These are phyloP conservation scores for Elsinoe arachidis DNA, from an alignment of 2,329 filamentous ascomycete species.

Conservation along the genomic window DNA sequence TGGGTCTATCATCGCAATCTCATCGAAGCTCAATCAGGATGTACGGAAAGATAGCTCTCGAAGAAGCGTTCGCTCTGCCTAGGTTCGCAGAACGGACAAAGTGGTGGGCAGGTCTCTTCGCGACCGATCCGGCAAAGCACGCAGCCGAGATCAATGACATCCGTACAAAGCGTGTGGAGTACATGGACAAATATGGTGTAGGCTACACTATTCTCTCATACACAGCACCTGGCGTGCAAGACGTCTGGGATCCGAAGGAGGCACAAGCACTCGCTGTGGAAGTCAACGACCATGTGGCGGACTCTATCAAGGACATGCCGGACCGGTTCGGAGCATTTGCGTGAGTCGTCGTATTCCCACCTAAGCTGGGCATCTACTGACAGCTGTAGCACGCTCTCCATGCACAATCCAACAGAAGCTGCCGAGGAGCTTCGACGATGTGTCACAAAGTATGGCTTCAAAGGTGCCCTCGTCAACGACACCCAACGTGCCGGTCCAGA, in stretches of 20 bases:
- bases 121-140: slow-evolving; percentile 52
- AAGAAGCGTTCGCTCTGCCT: slow-evolving; percentile 55
- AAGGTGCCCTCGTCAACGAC: slow-evolving; percentile 28
- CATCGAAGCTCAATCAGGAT: slow-evolving; percentile 27
- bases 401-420: slow-evolving; percentile 46
- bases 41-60: slow-evolving; percentile 53
- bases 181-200: slow-evolving; percentile 38
- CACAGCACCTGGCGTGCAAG: slow-evolving; percentile 42
- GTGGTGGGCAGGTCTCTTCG: slow-evolving; percentile 55
- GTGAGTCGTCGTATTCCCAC: slow-evolving; percentile 14
- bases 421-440: slow-evolving; percentile 44
- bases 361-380: not conserved
- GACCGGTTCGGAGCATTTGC: slow-evolving; percentile 40
- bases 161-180: slow-evolving; percentile 34
- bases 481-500: slow-evolving; percentile 48
- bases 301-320: slow-evolving; percentile 33
- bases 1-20: too few species aligned
- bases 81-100: slow-evolving; percentile 49
- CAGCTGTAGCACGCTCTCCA: slow-evolving; percentile 24
- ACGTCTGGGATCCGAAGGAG: slow-evolving; percentile 37
- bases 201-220: slow-evolving; percentile 42
- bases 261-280: slow-evolving; percentile 37
- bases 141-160: slow-evolving; percentile 45
- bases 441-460: slow-evolving; percentile 40
- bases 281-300: slow-evolving; percentile 41